Percentiles rank a stretch among this genome's conserved stretches.
Evolutionary conservation across 2,329 filamentous ascomycete species (phyloP).

Genomic region (Pyricularia sp.): DNA sequence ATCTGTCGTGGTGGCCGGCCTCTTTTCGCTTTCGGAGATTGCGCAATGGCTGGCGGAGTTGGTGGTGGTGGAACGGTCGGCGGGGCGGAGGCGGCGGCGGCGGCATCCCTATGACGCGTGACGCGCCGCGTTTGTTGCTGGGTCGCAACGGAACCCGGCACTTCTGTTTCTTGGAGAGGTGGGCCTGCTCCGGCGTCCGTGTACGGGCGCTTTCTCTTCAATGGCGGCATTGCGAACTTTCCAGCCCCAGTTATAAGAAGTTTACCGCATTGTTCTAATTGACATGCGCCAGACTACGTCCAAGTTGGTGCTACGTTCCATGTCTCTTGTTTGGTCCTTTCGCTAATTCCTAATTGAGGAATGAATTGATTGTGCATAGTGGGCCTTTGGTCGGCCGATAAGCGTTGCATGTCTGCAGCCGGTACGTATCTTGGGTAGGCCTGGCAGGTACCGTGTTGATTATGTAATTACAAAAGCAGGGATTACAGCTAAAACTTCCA

Average conservation of each 20-base stretch:
- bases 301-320: not conserved
- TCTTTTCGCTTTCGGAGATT: not conserved
- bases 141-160: not conserved
- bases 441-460: not conserved
- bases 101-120: constrained; percentile 22
- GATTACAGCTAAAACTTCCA: not conserved
- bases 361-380: not conserved
- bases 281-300: not conserved
- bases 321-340: not conserved
- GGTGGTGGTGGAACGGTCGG: constrained; percentile 18
- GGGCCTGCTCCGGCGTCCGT: constrained; percentile 7
- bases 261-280: not conserved
- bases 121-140: constrained; percentile 17
- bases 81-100: constrained; percentile 15
- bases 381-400: not conserved
- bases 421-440: not conserved
- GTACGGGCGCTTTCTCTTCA: constrained; percentile 21
- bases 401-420: not conserved
- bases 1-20: not conserved
- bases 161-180: not conserved
- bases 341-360: no score
- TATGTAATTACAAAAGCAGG: not conserved
- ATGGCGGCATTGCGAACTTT: constrained; percentile 14
- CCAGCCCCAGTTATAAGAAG: no score
- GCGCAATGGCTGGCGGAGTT: not conserved